Base-by-base conservation (phyloP, 306 rosid genomes). In the Castanea crenata region DNA sequence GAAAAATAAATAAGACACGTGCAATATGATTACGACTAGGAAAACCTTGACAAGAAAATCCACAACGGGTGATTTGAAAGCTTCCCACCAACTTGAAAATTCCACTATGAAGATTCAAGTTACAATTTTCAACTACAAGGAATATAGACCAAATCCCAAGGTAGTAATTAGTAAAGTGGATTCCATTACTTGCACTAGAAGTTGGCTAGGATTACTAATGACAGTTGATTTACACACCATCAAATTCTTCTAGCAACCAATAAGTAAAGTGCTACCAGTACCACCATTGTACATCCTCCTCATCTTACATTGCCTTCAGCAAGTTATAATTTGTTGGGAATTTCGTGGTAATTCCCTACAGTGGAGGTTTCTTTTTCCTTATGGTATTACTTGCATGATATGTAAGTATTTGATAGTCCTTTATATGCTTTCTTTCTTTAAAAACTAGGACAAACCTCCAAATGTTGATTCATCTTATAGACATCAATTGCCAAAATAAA, bases 321-420 rank as follows among this genome's bases (percentile, higher is more conserved):
- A 18, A 65, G 71, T 65, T 65, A 55, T 75, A 32, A 25, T 25
- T 25, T 25, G 27, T 25, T 25, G 27, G 1, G 1, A 25, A 25
- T 21, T 21, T 21, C 23, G 23, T 21, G 23, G 23, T 21, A 21
- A 21, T 21, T 21, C 23, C 23, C 23, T 21, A 21, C 23, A 21
- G 99, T 55, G 97, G 80, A 73, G 99, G 99, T 76, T 93, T 95
- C 87, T 93, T 93, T 79, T 95, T 84, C 98, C 99, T 78, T 94
- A 89, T 51, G 99, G 98, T 58, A 65, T 95, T 79, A 93, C 99
- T 3, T 93, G 99, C 93, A 93, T 93, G 99, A 91, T 95, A 73
- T 94, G 98, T 91, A 87, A 94, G 97, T 88, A 59, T 46, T 80
- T 52, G 16, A 69, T 51, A 57, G 58, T 65, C 58, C 35, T 20